phyloP scores from a whole-genome alignment of 306 rosid genomes.

The Gynostemma pentaphyllum region DNA sequence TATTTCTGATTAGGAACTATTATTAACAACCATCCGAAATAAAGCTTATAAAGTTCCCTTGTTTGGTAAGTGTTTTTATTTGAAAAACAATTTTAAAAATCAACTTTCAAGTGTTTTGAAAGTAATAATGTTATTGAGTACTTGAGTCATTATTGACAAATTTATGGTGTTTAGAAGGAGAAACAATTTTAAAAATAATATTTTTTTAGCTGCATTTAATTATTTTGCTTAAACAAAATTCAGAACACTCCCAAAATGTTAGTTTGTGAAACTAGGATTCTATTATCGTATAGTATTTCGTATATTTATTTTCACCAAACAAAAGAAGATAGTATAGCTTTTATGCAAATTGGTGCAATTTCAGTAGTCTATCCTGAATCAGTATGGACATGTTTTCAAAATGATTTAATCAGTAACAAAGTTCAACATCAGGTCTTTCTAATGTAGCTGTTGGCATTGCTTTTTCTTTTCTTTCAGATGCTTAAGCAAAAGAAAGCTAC shows the following conservation, averaged over 20 bases:
- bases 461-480: conserved; percentile 22
- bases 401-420: background rate
- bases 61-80: no score
- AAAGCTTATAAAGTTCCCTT: no score
- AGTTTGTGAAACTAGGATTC: background rate
- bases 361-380: background rate
- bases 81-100: no score
- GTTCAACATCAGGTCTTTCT: background rate
- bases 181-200: background rate
- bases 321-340: background rate
- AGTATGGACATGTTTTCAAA: background rate
- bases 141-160: no score
- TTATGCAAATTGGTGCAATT: background rate
- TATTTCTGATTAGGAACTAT: no score
- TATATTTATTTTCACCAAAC: background rate
- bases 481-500: conserved; percentile 23
- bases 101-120: no score
- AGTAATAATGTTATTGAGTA: no score
- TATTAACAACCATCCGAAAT: no score
- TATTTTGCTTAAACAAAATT: no score
- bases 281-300: background rate
- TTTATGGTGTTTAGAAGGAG: background rate
- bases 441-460: background rate
- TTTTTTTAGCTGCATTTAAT: no score
- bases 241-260: no score